Evolutionary conservation across 2,329 filamentous ascomycete species (phyloP).

Genomic region (Fusarium anguioides): DNA sequence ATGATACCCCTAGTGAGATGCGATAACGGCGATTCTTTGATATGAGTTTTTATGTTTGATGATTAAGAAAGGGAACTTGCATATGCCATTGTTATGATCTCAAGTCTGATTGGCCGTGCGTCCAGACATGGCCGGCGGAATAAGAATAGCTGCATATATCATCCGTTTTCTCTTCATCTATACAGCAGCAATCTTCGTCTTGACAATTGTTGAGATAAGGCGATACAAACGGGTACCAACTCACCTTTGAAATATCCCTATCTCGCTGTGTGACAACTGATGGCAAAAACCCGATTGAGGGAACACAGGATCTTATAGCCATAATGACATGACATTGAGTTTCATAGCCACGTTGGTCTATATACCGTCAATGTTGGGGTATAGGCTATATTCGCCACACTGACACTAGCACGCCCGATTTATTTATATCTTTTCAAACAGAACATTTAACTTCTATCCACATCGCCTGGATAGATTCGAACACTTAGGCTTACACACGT

Average conservation of each 20-base stretch:
- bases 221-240: slow-evolving; percentile 5
- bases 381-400: background rate
- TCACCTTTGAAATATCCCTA: background rate
- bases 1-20: slow-evolving; percentile 21
- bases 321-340: background rate
- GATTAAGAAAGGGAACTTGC: background rate
- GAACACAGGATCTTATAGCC: background rate
- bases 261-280: background rate
- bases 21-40: slow-evolving; percentile 3
- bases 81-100: background rate
- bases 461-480: background rate
- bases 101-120: background rate
- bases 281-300: background rate
- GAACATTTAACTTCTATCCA: no score
- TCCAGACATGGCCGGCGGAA: background rate
- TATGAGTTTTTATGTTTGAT: slow-evolving; percentile 1
- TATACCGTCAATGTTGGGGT: background rate
- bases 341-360: background rate
- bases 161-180: background rate
- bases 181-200: background rate
- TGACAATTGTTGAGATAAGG: background rate
- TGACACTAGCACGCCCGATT: background rate
- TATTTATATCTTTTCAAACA: background rate
- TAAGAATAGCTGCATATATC: background rate
- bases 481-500: background rate